Evolutionary conservation across 257 asterid genomes (phyloP), one percentile per base, ranked within the genome.

Genomic region (Primulina tabacum): DNA sequence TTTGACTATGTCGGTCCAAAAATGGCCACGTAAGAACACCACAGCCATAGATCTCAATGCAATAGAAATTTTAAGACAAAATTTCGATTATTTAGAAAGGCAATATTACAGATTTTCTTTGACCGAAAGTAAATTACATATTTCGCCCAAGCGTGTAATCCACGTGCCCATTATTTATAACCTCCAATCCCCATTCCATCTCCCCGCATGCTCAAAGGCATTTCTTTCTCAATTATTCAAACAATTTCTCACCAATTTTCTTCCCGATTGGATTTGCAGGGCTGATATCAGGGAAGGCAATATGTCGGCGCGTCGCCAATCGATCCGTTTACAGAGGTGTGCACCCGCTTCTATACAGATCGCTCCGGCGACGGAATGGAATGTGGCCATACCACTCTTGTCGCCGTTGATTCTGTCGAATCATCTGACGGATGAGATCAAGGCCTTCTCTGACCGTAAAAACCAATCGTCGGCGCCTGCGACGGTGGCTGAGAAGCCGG

Each of bases 281-380:
- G 89, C 82, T 16, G 90, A 83, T 38, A 62, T 61, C 1, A 73
- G 60, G 70, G 71, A 67, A 38, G 35, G 70, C 21, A 68, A 43
- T 32, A 20, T 84, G 24, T 67, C 68, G 53, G 64, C 55, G 65
- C 76, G 83, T 73, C 78, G 82, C 5, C 80, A 85, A 67, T 72
- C 89, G 2, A 85, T 80, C 76, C 73, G 96, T 71, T 62, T 87
- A 57, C 89, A 87, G 76, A 73, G 68, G 70, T 66, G 80, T 60
- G 96, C 90, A 26, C 96, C 88, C 74, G 87, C 90, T 7, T 89
- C 82, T 26, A 65, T 89, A 1, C 85, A 87, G 77, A 76, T 89
- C 55, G 72, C 60, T 57, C 79, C 84, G 66, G 82, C 56, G 64
- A 21, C 74, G 65, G 87, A 84, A 18, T 85, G 92, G 87, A 89